Evolutionary conservation across 2,329 filamentous ascomycete genomes (phyloP).

Genomic region (Aspergillus sp.): DNA sequence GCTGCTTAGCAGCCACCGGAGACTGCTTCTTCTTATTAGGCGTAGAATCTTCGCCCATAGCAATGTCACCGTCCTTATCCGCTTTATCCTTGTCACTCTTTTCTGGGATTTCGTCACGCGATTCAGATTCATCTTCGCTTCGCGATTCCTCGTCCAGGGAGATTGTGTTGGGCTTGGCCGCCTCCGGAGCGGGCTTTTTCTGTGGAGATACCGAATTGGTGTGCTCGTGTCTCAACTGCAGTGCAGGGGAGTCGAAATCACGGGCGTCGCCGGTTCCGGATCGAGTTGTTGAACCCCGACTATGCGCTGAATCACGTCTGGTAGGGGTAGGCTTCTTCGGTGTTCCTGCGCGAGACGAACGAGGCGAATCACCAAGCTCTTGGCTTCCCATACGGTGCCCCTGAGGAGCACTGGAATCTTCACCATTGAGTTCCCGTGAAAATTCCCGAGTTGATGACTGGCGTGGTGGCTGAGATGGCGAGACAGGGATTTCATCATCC

Average conservation of each 20-base stretch:
- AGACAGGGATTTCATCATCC: slow-evolving; percentile 18
- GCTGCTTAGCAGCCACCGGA: background rate
- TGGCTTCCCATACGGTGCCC: slow-evolving; percentile 23
- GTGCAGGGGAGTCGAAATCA: slow-evolving; percentile 2
- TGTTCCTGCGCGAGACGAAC: slow-evolving; percentile 8
- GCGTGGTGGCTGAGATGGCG: slow-evolving; percentile 15
- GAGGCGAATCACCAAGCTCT: slow-evolving; percentile 27
- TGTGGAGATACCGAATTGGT: slow-evolving; percentile 1
- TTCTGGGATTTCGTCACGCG: background rate
- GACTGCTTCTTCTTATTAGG: background rate
- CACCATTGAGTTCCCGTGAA: background rate
- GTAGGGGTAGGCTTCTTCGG: background rate
- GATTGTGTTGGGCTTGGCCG: background rate
- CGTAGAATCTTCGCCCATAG: slow-evolving; percentile 15
- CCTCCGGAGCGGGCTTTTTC: background rate
- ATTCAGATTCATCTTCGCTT: background rate
- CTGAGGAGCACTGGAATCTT: slow-evolving; percentile 1
- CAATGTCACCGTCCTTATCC: slow-evolving; percentile 17
- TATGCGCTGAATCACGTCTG: slow-evolving; percentile 5
- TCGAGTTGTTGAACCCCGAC: background rate
- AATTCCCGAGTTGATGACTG: background rate
- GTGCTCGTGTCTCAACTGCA: slow-evolving; percentile 2
- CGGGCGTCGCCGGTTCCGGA: background rate
- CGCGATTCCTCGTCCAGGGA: background rate
- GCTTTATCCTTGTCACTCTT: background rate